These are phyloP conservation scores for Podochytrium sp. DNA, from an alignment of 192 early-diverging fungal species.

Conservation along the genomic window DNA sequence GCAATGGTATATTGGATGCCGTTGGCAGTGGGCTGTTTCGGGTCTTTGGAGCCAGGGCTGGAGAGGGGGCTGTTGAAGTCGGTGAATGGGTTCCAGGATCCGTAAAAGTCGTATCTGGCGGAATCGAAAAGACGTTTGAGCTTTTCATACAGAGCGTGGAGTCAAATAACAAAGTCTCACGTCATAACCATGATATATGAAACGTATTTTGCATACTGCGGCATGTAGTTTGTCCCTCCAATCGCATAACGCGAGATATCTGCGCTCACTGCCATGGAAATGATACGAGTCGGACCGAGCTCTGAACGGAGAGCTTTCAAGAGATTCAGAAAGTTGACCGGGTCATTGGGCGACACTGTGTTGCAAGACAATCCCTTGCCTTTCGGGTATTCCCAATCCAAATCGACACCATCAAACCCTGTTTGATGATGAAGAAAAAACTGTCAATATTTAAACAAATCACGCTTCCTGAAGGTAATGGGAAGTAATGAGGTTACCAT, in stretches of 20 bases:
- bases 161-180: not conserved
- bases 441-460: too few relatives aligned
- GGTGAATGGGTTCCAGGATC: conserved; percentile 15
- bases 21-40: conserved; percentile 14
- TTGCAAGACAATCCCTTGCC: conserved; percentile 22
- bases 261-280: conserved; percentile 19
- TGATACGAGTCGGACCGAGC: conserved; percentile 14
- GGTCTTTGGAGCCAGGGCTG: conserved; percentile 17
- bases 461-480: not conserved
- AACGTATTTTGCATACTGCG: conserved; percentile 9
- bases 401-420: conserved; percentile 17
- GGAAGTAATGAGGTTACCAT: not conserved
- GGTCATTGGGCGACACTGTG: not conserved
- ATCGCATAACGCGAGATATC: conserved; percentile 4
- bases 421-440: not conserved
- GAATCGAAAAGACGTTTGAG: too few relatives aligned
- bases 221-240: conserved; percentile 6
- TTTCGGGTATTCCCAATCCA: conserved; percentile 27
- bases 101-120: conserved; percentile 34
- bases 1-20: not conserved
- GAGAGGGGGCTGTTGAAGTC: conserved; percentile 23
- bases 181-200: conserved; percentile 24
- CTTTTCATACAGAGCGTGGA: not conserved
- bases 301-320: conserved; percentile 9
- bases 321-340: conserved; percentile 17